Percentiles rank a stretch among this genome's conserved stretches.
Evolutionary conservation across 2,329 filamentous ascomycete genomes (phyloP).

Genomic region (Teratosphaeria destructans): DNA sequence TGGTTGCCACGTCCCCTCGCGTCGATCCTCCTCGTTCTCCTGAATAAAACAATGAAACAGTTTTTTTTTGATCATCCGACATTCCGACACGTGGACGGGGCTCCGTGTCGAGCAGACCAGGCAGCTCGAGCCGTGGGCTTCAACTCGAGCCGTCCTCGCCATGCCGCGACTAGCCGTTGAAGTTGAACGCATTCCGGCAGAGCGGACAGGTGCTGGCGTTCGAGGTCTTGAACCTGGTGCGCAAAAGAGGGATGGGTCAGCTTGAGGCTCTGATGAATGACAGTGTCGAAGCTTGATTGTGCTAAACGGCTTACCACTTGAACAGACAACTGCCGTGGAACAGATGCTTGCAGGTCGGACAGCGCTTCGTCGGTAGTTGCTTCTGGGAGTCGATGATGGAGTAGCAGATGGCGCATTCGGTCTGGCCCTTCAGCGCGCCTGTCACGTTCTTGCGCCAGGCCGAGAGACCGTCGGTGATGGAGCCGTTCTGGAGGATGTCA

Average conservation of each 20-base stretch:
- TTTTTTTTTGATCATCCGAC: neutral
- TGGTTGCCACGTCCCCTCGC: neutral
- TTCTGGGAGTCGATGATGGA: slow-evolving; percentile 74
- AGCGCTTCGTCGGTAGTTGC: slow-evolving; percentile 83
- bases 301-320: slow-evolving; percentile 53
- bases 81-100: neutral
- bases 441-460: slow-evolving; percentile 81
- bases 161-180: neutral
- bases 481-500: slow-evolving; percentile 51
- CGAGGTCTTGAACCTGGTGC: slow-evolving; percentile 62
- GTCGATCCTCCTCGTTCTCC: neutral
- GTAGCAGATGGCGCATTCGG: slow-evolving; percentile 84
- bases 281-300: neutral
- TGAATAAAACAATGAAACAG: neutral
- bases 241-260: neutral
- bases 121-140: neutral
- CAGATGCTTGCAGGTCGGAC: slow-evolving; percentile 82
- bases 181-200: slow-evolving; percentile 7
- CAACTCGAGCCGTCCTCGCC: neutral
- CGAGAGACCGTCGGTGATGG: slow-evolving; percentile 73
- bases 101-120: neutral
- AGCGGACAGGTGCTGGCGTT: slow-evolving; percentile 67
- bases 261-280: neutral
- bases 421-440: slow-evolving; percentile 82
- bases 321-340: slow-evolving; percentile 88